Evolutionary conservation across 2,329 filamentous ascomycete species (phyloP).

Genomic region (Rugonectria rugulosa): DNA sequence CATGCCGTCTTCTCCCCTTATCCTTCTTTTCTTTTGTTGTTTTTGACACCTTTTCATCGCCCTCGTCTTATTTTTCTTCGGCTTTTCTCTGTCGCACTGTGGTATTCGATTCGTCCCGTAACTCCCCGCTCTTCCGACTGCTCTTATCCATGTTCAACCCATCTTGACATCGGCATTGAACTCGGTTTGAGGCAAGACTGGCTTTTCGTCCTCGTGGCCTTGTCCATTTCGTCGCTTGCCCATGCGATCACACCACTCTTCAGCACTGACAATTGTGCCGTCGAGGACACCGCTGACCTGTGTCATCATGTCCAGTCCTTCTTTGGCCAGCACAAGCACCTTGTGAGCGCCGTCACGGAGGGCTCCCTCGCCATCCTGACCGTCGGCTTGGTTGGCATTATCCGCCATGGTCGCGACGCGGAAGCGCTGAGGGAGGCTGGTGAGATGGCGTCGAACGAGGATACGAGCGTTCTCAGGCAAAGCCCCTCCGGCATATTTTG

Average conservation of each 20-base stretch:
- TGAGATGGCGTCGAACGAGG: slow-evolving; percentile 84
- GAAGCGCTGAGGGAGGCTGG: slow-evolving; percentile 85
- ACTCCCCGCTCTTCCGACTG: slow-evolving; percentile 3
- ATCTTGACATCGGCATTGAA: slow-evolving; percentile 41
- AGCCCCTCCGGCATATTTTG: slow-evolving; percentile 88
- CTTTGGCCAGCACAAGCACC: slow-evolving; percentile 85
- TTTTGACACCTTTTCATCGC: neutral
- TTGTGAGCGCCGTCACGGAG: slow-evolving; percentile 70
- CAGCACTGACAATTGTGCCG: slow-evolving; percentile 87
- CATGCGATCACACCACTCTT: slow-evolving; percentile 86
- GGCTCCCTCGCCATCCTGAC: slow-evolving; percentile 47
- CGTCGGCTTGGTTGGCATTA: slow-evolving; percentile 35
- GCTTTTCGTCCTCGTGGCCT: slow-evolving; percentile 40
- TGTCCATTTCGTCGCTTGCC: slow-evolving; percentile 52
- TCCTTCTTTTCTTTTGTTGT: neutral
- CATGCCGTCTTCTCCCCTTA: neutral
- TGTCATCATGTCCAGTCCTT: slow-evolving; percentile 92
- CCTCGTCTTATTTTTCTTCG: neutral
- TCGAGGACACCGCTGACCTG: slow-evolving; percentile 90
- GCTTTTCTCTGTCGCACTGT: neutral
- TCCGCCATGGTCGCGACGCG: slow-evolving; percentile 69
- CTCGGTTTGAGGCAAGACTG: slow-evolving; percentile 37
- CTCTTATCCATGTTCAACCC: slow-evolving; percentile 27
- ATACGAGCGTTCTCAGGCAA: slow-evolving; percentile 87
- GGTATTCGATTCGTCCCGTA: neutral